Base-by-base conservation (phyloP, 768 basidiomycete genomes). In the Boletus speciosus region DNA sequence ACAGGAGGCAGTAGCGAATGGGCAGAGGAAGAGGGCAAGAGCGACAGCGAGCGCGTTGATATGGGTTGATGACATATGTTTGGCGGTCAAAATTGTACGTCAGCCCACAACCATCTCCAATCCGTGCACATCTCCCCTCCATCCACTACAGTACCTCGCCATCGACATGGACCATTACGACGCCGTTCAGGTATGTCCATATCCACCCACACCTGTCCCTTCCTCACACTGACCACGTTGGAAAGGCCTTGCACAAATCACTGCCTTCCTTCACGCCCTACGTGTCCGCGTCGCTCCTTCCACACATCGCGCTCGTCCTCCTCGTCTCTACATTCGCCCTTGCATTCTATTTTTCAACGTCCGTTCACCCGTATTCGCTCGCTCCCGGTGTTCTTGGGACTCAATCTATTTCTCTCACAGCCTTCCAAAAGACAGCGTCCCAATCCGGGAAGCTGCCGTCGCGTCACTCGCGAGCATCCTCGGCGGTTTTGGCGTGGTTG, bases 311-410 rank as follows among this genome's bases (percentile, higher is more conserved):
- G 9, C 81, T 90, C 63, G 51, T 86, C 57, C 81, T 90, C 57
- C 80, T 96, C 41, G 65, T 81, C 1, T 73, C 82, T 16, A 93
- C 93, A 1, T 95, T 97, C 66, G 81, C 66, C n/a, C 82, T 95
- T 39, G 81, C 88, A 0, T 96, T 96, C 77, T 93, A 94, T 75
- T 92, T 91, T 71, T 86, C 93, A 56, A 96, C 84, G 85, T 90
- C 66, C 56, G 84, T 78, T 6, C 56, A 6, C 34, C 35, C 51
- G 23, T 29, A 48, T 42, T 12, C 51, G 21, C 19, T 48, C 34
- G 29, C 29, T 9, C 29, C 64, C 27, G 19, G 25, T 21, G 10
- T 25, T 16, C 34, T 27, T n/a, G 6, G 39, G 48, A 51, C 52
- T 55, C 55, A 61, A 61, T 52, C 32, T 27, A 41, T 50, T 43